A percentile compares a stretch with the other conserved stretches of the same genome.
Conservation (phyloP, 164 flowering plant genomes). For the Dillenia turbinata region DNA sequence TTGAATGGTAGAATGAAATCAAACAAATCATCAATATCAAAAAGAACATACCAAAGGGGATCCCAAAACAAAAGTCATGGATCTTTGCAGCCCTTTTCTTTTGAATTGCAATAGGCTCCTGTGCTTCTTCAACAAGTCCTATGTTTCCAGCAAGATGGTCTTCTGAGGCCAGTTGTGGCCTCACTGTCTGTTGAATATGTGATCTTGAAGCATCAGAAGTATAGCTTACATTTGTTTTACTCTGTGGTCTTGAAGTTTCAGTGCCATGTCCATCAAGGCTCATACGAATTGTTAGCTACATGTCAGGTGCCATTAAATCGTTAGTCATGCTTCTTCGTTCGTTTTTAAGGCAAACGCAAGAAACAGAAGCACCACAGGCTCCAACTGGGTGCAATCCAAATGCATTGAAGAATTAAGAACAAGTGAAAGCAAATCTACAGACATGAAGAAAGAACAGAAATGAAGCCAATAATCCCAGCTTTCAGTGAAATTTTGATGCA, state of each 20-base stretch:
- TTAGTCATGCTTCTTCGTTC: background rate
- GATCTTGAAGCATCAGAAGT: conserved; percentile 28
- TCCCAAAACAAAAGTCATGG: conserved; percentile 92
- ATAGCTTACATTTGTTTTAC: conserved; percentile 22
- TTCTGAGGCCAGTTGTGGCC: conserved; percentile 26
- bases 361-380: background rate
- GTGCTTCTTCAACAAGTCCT: conserved; percentile 15
- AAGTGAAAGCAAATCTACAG: too few relatives aligned
- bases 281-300: conserved; percentile 40
- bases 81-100: conserved; percentile 58
- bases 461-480: too few relatives aligned
- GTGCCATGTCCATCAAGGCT: conserved; percentile 37
- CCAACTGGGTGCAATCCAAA: too few relatives aligned
- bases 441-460: too few relatives aligned
- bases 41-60: conserved; percentile 70
- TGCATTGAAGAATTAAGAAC: too few relatives aligned
- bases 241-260: conserved; percentile 26
- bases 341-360: background rate
- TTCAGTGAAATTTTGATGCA: too few relatives aligned
- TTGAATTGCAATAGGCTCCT: conserved; percentile 22
- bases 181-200: conserved; percentile 19
- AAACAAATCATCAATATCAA: background rate
- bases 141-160: conserved; percentile 22
- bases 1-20: too few relatives aligned
- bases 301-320: conserved; percentile 1